These are phyloP conservation scores for Hanseniaspora meyeri DNA, from an alignment of 805 yeast genomes.

Conservation along the genomic window DNA sequence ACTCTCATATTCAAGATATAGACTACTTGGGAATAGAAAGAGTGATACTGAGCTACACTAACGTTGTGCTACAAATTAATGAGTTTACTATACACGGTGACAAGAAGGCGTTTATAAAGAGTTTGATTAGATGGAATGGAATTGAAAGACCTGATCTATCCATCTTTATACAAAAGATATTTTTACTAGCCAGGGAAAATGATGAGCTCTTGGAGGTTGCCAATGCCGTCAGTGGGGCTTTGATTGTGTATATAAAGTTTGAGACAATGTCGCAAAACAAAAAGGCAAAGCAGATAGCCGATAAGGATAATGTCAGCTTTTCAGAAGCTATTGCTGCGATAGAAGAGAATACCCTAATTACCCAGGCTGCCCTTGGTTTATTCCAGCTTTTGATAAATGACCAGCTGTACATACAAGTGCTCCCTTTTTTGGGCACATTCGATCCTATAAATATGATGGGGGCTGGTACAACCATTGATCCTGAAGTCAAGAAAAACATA, in stretches of 20 bases:
- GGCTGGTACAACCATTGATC: neutral
- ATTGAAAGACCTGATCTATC: slow-evolving; percentile 5
- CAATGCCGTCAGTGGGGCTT: slow-evolving; percentile 1
- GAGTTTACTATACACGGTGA: slow-evolving; percentile 30
- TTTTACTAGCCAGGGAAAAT: slow-evolving; percentile 2
- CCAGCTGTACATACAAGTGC: slow-evolving; percentile 17
- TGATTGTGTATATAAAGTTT: slow-evolving; percentile 3
- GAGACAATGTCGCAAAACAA: neutral
- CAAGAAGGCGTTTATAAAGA: neutral
- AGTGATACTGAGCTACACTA: slow-evolving; percentile 48
- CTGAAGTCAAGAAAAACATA: slow-evolving; percentile 28
- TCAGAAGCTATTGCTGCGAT: neutral
- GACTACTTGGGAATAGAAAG: slow-evolving; percentile 18
- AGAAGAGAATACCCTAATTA: slow-evolving; percentile 10
- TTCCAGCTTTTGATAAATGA: slow-evolving; percentile 22
- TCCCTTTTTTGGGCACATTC: slow-evolving; percentile 46
- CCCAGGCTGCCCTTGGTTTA: slow-evolving; percentile 23
- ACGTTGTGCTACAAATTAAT: slow-evolving; percentile 56
- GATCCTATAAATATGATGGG: slow-evolving; percentile 9
- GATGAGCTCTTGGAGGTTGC: slow-evolving; percentile 8
- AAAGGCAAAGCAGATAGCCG: neutral
- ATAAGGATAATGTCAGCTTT: neutral
- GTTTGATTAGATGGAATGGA: slow-evolving; percentile 6
- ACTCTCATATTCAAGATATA: slow-evolving; percentile 28
- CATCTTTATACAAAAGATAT: slow-evolving; percentile 3